phyloP scores from a whole-genome alignment of 768 basidiomycete genomes.

The Suillus tomentosus region DNA sequence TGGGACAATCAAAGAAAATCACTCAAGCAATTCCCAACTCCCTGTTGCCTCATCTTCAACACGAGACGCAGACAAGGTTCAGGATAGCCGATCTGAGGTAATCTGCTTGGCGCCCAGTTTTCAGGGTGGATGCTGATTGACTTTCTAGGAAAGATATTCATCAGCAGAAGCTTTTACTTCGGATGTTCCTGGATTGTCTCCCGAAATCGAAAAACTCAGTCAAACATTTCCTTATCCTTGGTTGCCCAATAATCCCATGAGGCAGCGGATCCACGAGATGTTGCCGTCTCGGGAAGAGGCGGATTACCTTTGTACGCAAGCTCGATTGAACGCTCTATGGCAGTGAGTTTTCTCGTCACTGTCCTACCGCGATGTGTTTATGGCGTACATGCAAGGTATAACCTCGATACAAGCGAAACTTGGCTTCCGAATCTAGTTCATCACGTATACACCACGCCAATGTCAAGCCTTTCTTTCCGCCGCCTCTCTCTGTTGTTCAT shows the following conservation, averaged over 20 bases:
- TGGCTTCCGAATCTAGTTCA: slow-evolving; percentile 69
- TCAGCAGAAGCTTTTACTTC: slow-evolving; percentile 25
- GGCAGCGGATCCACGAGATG: slow-evolving; percentile 62
- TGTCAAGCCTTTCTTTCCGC: slow-evolving; percentile 63
- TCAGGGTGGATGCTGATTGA: background rate
- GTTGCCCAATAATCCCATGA: slow-evolving; percentile 62
- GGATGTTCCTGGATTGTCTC: slow-evolving; percentile 27
- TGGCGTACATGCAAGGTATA: slow-evolving; percentile 47
- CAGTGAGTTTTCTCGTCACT: slow-evolving; percentile 49
- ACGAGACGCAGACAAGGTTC: slow-evolving; percentile 13
- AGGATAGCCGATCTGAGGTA: slow-evolving; percentile 30
- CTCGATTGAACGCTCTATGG: slow-evolving; percentile 70
- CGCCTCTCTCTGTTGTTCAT: slow-evolving; percentile 68
- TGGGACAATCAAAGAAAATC: slow-evolving; percentile 10
- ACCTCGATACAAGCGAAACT: slow-evolving; percentile 69
- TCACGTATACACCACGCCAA: slow-evolving; percentile 63
- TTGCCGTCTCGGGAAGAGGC: slow-evolving; percentile 64
- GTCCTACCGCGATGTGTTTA: slow-evolving; percentile 1
- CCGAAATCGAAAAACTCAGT: slow-evolving; percentile 50
- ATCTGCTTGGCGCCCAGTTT: background rate
- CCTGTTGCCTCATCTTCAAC: slow-evolving; percentile 6
- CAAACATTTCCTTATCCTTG: slow-evolving; percentile 72
- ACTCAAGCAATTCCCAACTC: slow-evolving; percentile 20
- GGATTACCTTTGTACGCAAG: slow-evolving; percentile 60
- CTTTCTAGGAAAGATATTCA: slow-evolving; percentile 26